These are phyloP conservation scores for Colletotrichum sansevieriae DNA, from an alignment of 2,329 filamentous ascomycete genomes.

Conservation along the genomic window DNA sequence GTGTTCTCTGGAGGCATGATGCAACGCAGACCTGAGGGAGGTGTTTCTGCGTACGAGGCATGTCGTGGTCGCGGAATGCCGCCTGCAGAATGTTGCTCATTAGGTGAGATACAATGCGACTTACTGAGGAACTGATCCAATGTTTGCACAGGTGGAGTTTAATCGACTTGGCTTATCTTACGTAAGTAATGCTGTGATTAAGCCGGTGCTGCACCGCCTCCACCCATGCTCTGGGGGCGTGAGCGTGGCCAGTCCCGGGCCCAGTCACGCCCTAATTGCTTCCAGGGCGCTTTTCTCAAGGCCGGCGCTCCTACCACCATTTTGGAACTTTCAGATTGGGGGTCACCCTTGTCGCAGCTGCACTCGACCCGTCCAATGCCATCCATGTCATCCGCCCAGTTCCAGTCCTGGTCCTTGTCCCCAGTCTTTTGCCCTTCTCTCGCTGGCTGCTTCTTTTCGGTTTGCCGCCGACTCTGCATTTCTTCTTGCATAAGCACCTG, in stretches of 20 bases:
- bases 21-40: too few relatives aligned
- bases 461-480: constrained; percentile 32
- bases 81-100: too few relatives aligned
- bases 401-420: constrained; percentile 38
- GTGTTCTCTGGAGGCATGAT: too few relatives aligned
- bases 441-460: constrained; percentile 22
- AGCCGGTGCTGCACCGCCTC: too few relatives aligned
- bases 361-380: constrained; percentile 37
- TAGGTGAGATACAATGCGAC: neutral
- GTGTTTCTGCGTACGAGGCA: too few relatives aligned
- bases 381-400: constrained; percentile 37
- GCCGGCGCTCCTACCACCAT: constrained; percentile 9
- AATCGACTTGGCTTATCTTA: neutral
- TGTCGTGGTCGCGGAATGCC: too few relatives aligned
- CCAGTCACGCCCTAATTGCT: too few relatives aligned
- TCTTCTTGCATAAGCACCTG: constrained; percentile 11
- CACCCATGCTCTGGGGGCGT: too few relatives aligned
- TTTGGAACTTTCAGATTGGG: neutral
- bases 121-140: neutral
- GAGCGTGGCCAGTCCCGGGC: too few relatives aligned
- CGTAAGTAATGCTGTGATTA: neutral
- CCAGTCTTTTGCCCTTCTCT: constrained; percentile 35
- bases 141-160: too few relatives aligned
- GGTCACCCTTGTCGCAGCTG: constrained; percentile 30
- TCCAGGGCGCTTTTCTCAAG: neutral